Percentiles rank a stretch among this genome's conserved stretches.
These are phyloP conservation scores for Fusarium proliferatum DNA, from an alignment of 2,329 filamentous ascomycete genomes.

Conservation along the genomic window DNA sequence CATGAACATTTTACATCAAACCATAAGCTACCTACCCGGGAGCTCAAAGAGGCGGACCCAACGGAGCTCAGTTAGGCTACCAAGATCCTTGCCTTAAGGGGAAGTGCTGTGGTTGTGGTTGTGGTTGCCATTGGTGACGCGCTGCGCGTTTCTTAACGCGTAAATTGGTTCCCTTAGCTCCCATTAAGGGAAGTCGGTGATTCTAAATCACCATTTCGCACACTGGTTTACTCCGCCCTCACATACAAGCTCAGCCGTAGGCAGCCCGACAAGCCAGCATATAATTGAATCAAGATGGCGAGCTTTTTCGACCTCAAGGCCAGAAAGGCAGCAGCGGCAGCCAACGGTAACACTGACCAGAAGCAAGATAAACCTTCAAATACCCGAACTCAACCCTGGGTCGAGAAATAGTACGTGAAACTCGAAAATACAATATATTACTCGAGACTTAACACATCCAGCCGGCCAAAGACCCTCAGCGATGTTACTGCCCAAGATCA, in stretches of 20 bases:
- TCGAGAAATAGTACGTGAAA: slow-evolving; percentile 90
- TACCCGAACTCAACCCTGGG: slow-evolving; percentile 86
- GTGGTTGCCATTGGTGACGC: slow-evolving; percentile 27
- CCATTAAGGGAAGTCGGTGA: slow-evolving; percentile 11
- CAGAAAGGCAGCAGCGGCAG: slow-evolving; percentile 80
- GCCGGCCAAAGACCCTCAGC: slow-evolving; percentile 90
- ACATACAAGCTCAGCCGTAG: not conserved
- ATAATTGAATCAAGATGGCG: slow-evolving; percentile 66
- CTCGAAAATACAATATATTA: not conserved
- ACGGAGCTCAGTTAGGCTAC: not conserved
- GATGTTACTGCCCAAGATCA: slow-evolving; percentile 99
- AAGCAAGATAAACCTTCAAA: slow-evolving; percentile 73
- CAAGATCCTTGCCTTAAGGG: not conserved
- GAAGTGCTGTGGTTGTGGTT: not conserved
- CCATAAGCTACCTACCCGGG: slow-evolving; percentile 5
- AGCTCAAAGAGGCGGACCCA: not conserved
- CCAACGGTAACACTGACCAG: slow-evolving; percentile 69
- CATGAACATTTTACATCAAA: not conserved
- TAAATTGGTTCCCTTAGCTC: slow-evolving; percentile 45
- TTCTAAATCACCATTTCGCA: slow-evolving; percentile 3
- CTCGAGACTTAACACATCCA: slow-evolving; percentile 52
- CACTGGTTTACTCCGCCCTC: not conserved
- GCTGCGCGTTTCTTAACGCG: slow-evolving; percentile 42
- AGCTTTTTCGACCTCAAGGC: slow-evolving; percentile 98
- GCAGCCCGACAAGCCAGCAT: not conserved